Percentiles rank a stretch among this genome's conserved stretches.
phyloP scores from a whole-genome alignment of 345 rosid genomes.

The Eutrema yunnanense region DNA sequence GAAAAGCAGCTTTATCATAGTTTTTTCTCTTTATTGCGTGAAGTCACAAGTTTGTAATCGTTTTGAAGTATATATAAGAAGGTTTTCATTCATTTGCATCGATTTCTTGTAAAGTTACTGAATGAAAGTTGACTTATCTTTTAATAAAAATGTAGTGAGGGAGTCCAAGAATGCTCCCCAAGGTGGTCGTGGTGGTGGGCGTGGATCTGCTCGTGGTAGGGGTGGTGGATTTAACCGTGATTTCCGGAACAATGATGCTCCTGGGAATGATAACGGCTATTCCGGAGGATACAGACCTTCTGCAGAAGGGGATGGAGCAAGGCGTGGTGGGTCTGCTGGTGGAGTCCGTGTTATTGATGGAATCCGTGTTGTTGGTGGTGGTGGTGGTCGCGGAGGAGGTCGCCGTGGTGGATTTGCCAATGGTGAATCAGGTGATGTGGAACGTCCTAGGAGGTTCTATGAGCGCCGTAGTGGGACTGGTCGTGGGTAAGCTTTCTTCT shows the following conservation, averaged over 20 bases:
- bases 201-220: conserved; percentile 36
- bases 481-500: conserved; percentile 54
- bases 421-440: conserved; percentile 65
- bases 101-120: neutral
- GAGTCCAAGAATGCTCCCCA: conserved; percentile 54
- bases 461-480: conserved; percentile 95
- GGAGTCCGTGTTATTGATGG: conserved; percentile 30
- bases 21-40: neutral
- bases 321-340: conserved; percentile 43
- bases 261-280: conserved; percentile 33
- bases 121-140: neutral
- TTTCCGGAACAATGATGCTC: conserved; percentile 35
- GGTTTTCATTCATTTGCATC: neutral
- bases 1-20: no score
- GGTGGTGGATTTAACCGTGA: conserved; percentile 54
- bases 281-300: conserved; percentile 38
- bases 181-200: conserved; percentile 45
- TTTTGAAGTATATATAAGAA: neutral
- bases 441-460: conserved; percentile 49
- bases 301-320: conserved; percentile 53
- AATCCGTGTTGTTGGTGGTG: conserved; percentile 15
- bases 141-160: conserved; percentile 41
- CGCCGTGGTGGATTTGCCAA: conserved; percentile 65
- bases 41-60: neutral
- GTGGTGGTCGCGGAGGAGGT: conserved; percentile 25